Percentiles rank a stretch among this genome's conserved stretches.
phyloP scores from a whole-genome alignment of 2,329 filamentous ascomycete genomes.

The Diplodia seriata region DNA sequence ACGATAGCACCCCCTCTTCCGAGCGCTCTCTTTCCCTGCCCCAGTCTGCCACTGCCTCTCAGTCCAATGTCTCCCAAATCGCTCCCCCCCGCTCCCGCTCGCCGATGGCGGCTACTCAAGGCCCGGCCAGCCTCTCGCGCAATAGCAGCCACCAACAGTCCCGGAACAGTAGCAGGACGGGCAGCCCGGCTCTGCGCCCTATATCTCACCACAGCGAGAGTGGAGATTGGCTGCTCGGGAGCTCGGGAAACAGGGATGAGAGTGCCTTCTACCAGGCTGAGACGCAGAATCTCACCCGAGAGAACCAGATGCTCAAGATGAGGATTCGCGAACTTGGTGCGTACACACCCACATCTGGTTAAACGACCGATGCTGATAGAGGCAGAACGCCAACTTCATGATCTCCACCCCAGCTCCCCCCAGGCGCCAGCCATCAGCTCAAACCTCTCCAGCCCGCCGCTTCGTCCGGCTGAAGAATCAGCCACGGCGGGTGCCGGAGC shows the following conservation, averaged over 20 bases:
- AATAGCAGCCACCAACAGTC: conserved; percentile 53
- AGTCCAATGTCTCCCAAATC: conserved; percentile 47
- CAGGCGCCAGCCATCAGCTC: conserved; percentile 43
- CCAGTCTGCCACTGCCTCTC: conserved; percentile 44
- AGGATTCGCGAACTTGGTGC: conserved; percentile 75
- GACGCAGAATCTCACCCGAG: conserved; percentile 76
- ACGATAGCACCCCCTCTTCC: conserved; percentile 60
- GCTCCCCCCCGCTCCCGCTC: conserved; percentile 53
- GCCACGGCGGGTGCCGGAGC: conserved; percentile 1
- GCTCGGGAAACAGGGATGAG: conserved; percentile 65
- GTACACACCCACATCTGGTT: conserved; percentile 37
- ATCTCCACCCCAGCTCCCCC: conserved; percentile 43
- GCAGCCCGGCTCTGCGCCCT: conserved; percentile 59
- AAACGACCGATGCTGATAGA: neutral
- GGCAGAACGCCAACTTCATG: conserved; percentile 46
- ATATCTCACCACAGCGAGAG: conserved; percentile 65
- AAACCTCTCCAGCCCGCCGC: conserved; percentile 38
- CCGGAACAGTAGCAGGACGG: conserved; percentile 48
- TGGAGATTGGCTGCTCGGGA: conserved; percentile 68
- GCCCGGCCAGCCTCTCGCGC: conserved; percentile 48
- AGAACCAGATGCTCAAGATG: conserved; percentile 83
- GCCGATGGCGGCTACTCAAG: conserved; percentile 38
- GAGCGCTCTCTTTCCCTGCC: conserved; percentile 55
- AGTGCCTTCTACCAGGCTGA: conserved; percentile 82
- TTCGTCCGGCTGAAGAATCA: conserved; percentile 29